A percentile compares a stretch with the other conserved stretches of the same genome.
These are phyloP conservation scores for Phaeotremella skinneri DNA, from an alignment of 768 basidiomycete species.

Conservation along the genomic window DNA sequence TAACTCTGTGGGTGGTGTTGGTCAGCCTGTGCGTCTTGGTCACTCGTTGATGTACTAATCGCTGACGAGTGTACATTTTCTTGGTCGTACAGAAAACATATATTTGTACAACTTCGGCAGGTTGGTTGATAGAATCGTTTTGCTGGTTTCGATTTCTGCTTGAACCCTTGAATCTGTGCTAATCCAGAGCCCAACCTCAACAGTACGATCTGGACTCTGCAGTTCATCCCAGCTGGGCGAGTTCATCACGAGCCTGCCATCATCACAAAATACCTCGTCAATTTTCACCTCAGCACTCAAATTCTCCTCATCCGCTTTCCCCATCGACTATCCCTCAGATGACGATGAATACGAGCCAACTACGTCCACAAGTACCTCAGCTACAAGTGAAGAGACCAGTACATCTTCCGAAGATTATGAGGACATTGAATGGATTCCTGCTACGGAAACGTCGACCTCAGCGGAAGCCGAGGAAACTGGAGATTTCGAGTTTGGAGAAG, in stretches of 20 bases:
- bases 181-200: conserved; percentile 44
- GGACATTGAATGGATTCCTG: not conserved
- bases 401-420: not conserved
- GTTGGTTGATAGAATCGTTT: too few relatives aligned
- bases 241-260: conserved; percentile 79
- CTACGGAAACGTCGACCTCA: not conserved
- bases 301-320: conserved; percentile 53
- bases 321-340: conserved; percentile 1
- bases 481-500: not conserved
- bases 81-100: conserved; percentile 73
- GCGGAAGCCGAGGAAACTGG: not conserved
- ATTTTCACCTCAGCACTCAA: conserved; percentile 82
- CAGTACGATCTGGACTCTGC: conserved; percentile 71
- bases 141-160: too few relatives aligned
- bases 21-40: conserved; percentile 36
- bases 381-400: conserved; percentile 2
- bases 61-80: not conserved
- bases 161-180: not conserved
- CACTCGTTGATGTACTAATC: conserved; percentile 11
- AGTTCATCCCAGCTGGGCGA: conserved; percentile 67
- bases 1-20: conserved; percentile 39
- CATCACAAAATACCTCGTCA: conserved; percentile 65
- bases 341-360: conserved; percentile 22
- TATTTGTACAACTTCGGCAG: conserved; percentile 73
- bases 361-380: not conserved